Conservation (phyloP, 305 asterid genomes). For the Withania somnifera region DNA sequence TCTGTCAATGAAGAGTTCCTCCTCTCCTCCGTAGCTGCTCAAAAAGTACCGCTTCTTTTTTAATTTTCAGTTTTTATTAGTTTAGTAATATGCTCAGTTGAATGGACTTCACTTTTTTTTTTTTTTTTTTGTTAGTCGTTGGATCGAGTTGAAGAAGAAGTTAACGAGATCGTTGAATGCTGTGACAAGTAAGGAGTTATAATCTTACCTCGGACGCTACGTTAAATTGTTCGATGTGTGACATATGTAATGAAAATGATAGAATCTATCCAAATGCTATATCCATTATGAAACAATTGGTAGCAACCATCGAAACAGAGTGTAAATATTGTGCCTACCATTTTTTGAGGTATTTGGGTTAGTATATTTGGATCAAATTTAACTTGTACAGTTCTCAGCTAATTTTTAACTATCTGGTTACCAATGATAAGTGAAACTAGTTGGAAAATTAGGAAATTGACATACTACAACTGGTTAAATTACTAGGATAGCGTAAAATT, state of each 20-base stretch:
- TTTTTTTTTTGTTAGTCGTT: constrained; percentile 39
- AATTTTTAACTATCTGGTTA: background rate
- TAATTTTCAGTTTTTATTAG: constrained; percentile 21
- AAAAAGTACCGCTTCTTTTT: constrained; percentile 28
- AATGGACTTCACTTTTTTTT: background rate
- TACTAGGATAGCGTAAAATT: background rate
- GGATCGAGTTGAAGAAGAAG: constrained; percentile 95
- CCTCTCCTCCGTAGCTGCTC: constrained; percentile 70
- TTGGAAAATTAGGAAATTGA: background rate
- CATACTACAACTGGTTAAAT: background rate
- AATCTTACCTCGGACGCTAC: too few species aligned
- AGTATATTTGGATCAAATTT: background rate
- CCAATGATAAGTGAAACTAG: background rate
- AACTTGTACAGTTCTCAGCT: background rate
- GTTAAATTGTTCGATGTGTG: too few species aligned
- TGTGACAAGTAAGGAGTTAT: constrained; percentile 63
- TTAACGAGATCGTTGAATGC: constrained; percentile 74
- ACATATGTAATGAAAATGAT: too few species aligned
- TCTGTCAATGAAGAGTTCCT: constrained; percentile 85
- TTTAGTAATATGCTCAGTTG: background rate
- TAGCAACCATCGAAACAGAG: too few species aligned
- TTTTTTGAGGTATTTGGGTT: background rate
- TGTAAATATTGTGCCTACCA: too few species aligned
- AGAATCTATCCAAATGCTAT: too few species aligned
- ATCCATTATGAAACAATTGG: too few species aligned